These are phyloP conservation scores for Haplographium delicatum DNA, from an alignment of 495 filamentous ascomycete species.

Conservation along the genomic window DNA sequence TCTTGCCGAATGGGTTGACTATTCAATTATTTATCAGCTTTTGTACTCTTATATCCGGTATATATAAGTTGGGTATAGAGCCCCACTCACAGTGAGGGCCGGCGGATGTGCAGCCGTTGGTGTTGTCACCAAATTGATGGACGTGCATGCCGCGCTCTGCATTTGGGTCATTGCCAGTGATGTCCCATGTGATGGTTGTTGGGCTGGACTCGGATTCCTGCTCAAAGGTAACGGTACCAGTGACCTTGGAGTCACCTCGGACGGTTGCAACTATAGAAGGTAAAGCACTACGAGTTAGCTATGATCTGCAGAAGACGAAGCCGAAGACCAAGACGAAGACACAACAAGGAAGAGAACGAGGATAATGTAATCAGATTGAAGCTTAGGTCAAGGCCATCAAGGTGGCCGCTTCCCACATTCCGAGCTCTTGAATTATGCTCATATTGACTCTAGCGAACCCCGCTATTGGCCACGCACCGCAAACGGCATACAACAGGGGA, in stretches of 20 bases:
- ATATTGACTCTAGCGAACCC: slow-evolving; percentile 31
- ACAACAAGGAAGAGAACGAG: background rate
- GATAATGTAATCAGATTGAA: background rate
- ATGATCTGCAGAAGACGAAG: background rate
- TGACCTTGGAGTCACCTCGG: slow-evolving; percentile 92
- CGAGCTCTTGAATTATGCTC: slow-evolving; percentile 30
- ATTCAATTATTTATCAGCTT: slow-evolving; percentile 37
- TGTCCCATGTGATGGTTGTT: slow-evolving; percentile 88
- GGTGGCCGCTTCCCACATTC: slow-evolving; percentile 13
- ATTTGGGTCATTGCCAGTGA: slow-evolving; percentile 87
- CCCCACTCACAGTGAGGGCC: slow-evolving; percentile 88
- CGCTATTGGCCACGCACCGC: background rate
- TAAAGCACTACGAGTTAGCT: background rate
- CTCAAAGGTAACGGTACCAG: slow-evolving; percentile 91
- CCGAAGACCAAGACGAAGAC: background rate
- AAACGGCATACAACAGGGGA: slow-evolving; percentile 3
- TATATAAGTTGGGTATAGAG: background rate
- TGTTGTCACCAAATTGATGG: slow-evolving; percentile 99
- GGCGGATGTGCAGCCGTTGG: slow-evolving; percentile 97
- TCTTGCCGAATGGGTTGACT: slow-evolving; percentile 95
- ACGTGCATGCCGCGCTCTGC: slow-evolving; percentile 97
- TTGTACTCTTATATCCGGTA: too few relatives aligned
- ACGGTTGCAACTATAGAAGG: slow-evolving; percentile 73
- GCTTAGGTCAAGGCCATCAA: slow-evolving; percentile 27
- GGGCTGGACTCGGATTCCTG: slow-evolving; percentile 72